These are phyloP conservation scores for Themeda triandra DNA, from an alignment of 176 grass and related monocot genomes.

Conservation along the genomic window DNA sequence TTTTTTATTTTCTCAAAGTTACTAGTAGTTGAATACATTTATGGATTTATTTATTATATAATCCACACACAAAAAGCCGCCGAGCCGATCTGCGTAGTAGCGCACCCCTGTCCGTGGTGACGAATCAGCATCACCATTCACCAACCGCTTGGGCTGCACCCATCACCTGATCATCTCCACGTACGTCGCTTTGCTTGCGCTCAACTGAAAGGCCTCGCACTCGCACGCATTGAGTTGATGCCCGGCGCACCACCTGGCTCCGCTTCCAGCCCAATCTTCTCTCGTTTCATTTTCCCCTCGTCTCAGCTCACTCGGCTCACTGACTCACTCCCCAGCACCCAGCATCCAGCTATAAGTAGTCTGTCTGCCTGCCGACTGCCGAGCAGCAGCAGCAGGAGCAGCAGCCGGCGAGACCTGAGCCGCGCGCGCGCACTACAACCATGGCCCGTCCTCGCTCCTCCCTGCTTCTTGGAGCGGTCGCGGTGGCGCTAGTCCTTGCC, in stretches of 20 bases:
- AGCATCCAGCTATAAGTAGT: not conserved
- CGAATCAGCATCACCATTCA: not conserved
- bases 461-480: not conserved
- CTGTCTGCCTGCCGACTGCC: not conserved
- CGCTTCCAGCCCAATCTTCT: not conserved
- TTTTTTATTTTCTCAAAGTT: not conserved
- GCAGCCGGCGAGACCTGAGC: not conserved
- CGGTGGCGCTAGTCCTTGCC: conserved; percentile 1
- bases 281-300: conserved; percentile 13
- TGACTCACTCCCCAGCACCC: too few species aligned
- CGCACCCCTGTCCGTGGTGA: not conserved
- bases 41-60: not conserved
- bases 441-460: not conserved
- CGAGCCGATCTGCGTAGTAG: not conserved
- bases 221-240: not conserved
- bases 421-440: not conserved
- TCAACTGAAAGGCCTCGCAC: not conserved
- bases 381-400: not conserved
- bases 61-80: not conserved
- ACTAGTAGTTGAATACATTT: not conserved
- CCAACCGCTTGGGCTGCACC: not conserved
- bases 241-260: not conserved
- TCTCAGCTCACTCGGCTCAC: not conserved
- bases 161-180: not conserved
- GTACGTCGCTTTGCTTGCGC: not conserved